Base-by-base conservation (phyloP, 2,329 filamentous ascomycete genomes). In the Chalaropsis thielavioides region DNA sequence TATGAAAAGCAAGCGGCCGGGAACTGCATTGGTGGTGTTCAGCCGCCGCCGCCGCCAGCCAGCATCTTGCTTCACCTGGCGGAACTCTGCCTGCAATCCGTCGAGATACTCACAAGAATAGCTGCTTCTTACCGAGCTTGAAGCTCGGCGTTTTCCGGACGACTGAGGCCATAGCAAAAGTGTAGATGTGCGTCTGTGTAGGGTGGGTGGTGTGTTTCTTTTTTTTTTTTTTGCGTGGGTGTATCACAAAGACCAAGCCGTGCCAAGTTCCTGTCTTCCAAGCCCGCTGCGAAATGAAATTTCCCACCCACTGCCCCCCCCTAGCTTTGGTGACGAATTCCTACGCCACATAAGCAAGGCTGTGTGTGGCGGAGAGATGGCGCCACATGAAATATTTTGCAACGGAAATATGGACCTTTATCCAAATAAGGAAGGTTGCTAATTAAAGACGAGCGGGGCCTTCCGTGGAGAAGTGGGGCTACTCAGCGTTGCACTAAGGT, bases 51-150 rank as follows among this genome's bases (percentile, higher is more conserved):
- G n/a, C 31, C 7, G 31, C 31, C 31, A 35, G 31, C 31, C 31
- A 3, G 31, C 31, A 35, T 35, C 3, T 35, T 35, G 31, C 31
- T 3, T 35, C 31, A 3, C 3, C 7, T 35, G 31, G 7, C 31
- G 31, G 31, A 7, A 5, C 22, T 51, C 8, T 51, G 46, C n/a
- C 22, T 2, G 46, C n/a, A n/a, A 35, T 43, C 13, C 19, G 17
- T 27, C 24, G 43, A 49, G 22, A 19, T 46, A 73, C 80, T 68
- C 72, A 84, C 83, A 85, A 72, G 68, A 77, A 85, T 56, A 85
- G 72, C 69, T 82, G 74, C 72, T 83, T 84, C 67, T 73, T 72
- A 40, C 82, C 82, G 64, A 83, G 71, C 69, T 71, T 77, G 69
- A 81, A 81, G 69, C 71, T 72, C 62, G 78, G 76, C 67, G 73